Evolutionary conservation across 176 grass and related monocot genomes (phyloP), one percentile per base, ranked within the genome.

Genomic region (Canna indica): DNA sequence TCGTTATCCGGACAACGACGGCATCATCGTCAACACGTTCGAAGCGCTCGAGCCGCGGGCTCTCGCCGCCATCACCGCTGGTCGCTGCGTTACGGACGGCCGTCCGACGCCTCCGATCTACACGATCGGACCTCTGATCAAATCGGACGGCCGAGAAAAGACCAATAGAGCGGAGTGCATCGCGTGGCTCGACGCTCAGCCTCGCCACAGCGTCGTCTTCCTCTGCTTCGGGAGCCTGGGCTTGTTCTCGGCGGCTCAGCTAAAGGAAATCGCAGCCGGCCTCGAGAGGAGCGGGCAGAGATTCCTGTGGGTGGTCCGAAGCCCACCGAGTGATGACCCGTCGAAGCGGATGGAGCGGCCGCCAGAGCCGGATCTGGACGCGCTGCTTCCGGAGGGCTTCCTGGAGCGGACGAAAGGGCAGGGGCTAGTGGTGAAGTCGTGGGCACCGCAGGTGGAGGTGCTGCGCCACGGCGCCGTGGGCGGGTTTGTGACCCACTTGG

Each of bases 401-500:
- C 16, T 33, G 61, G 26, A 32, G 30, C 61, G 61, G 30, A 33
- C 30, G 61, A 13, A 35, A 30, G 61, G 61, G 61, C 29, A 30
- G 61, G 61, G 61, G 31, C 27, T 64, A 30, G 61, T 64, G 30
- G 26, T 64, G 1, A 64, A 33, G 30, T 28, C 29, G 31, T 64
- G 61, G 61, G 61, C 61, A 3, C 61, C 61, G 3, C 61, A 64
- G 61, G 27, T 32, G 61, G 61, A 33, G 61, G 61, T 64, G 31
- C 61, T 64, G 27, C 16, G 61, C 7, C 61, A 36, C 61, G 61
- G 0, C 16, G 32, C 61, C 2, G 61, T 64, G 13, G 31, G 61
- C 16, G 30, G 32, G 30, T 64, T 64, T 30, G 11, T 36, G 61
- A 64, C 61, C 27, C 61, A 64, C 61, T 64, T 28, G 30, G 61